phyloP scores from a whole-genome alignment of 768 basidiomycete species.

The Ephemerocybe angulata region DNA sequence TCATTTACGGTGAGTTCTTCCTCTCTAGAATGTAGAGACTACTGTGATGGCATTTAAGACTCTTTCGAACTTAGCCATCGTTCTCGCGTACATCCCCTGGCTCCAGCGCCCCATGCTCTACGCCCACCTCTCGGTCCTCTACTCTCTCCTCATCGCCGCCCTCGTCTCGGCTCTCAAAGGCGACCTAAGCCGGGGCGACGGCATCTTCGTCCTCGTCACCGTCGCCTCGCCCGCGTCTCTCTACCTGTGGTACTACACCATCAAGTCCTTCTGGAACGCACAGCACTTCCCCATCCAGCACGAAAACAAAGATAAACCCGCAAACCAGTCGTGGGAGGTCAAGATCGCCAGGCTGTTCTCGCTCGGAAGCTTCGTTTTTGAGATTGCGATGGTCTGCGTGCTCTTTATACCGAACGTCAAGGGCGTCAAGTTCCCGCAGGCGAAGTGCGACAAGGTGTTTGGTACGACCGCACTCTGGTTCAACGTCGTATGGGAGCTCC shows the following conservation, averaged over 20 bases:
- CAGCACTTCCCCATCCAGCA: neutral
- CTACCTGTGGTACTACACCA: slow-evolving; percentile 12
- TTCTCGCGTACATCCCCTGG: slow-evolving; percentile 11
- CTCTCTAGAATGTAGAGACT: neutral
- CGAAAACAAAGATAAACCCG: neutral
- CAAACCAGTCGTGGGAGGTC: neutral
- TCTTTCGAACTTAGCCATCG: slow-evolving; percentile 3
- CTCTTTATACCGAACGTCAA: neutral
- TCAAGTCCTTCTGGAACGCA: slow-evolving; percentile 7
- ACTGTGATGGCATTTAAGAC: neutral
- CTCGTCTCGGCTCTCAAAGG: slow-evolving; percentile 3
- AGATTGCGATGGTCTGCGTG: neutral
- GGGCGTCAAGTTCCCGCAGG: neutral
- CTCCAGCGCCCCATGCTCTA: slow-evolving; percentile 12
- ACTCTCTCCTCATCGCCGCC: slow-evolving; percentile 13
- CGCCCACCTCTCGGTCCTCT: slow-evolving; percentile 13
- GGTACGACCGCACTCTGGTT: slow-evolving; percentile 1
- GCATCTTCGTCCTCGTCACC: slow-evolving; percentile 14
- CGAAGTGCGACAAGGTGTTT: slow-evolving; percentile 1
- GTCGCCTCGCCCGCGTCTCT: slow-evolving; percentile 16
- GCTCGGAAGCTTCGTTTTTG: neutral
- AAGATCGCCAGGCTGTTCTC: neutral
- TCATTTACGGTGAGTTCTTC: neutral
- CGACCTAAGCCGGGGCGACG: slow-evolving; percentile 17
- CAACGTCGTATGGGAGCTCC: slow-evolving; percentile 6